phyloP scores from a whole-genome alignment of 495 filamentous ascomycete genomes.

The Trichoderma erinaceum region DNA sequence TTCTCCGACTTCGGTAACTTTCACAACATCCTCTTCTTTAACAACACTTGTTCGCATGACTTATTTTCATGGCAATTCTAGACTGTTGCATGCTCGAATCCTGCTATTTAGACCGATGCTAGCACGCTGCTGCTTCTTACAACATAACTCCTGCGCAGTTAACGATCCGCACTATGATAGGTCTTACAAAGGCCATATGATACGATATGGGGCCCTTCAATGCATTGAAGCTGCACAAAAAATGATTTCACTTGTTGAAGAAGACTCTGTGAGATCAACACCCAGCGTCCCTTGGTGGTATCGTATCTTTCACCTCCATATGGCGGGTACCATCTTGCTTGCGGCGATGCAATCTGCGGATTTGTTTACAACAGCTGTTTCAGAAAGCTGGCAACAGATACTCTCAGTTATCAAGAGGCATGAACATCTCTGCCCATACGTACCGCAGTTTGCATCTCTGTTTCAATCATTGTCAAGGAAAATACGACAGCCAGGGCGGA shows the following conservation, averaged over 20 bases:
- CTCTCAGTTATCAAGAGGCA: neutral
- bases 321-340: neutral
- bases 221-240: neutral
- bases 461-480: neutral
- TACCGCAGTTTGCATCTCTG: neutral
- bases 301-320: neutral
- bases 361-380: neutral
- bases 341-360: neutral
- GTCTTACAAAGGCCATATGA: neutral
- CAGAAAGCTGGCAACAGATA: neutral
- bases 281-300: neutral
- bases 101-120: neutral
- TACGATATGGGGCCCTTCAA: neutral
- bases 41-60: neutral
- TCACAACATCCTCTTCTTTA: neutral
- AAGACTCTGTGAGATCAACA: neutral
- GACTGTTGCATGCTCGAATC: neutral
- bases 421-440: neutral
- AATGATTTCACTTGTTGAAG: neutral
- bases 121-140: neutral
- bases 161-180: neutral
- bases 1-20: neutral
- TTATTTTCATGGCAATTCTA: neutral
- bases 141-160: neutral
- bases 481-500: neutral